Evolutionary conservation across 1,284 basidiomycete genomes (phyloP), one percentile per base, ranked within the genome.

Genomic region (Schizopora paradoxa): DNA sequence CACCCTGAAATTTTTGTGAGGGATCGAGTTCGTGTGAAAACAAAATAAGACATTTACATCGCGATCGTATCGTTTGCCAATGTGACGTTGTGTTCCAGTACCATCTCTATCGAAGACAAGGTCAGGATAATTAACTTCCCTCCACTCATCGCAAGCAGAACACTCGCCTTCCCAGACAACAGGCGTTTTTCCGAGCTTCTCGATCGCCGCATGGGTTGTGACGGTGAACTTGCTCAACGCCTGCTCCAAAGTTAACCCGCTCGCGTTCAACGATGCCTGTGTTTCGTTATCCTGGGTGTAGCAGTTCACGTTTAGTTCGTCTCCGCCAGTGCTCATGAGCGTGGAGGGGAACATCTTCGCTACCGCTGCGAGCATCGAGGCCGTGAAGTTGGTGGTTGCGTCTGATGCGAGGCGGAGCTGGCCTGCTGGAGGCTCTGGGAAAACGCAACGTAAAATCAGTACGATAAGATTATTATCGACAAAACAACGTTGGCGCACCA

Each of bases 271-370:
- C 2, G 56, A 55, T 0, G 45, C 47, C 35, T 55, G 51, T 0
- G 67, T 67, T 8, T 49, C 48, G 2, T 49, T 48, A 53, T 73
- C 70, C 11, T 62, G 52, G 2, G 60, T 61, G 58, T 68, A 74
- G 57, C 70, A 73, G 2, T 51, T 43, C 28, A 51, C 47, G 52
- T 73, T 73, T 38, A 76, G 55, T 59, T 78, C 75, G 54, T 77
- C 76, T 0, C 75, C 74, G 1, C 76, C 76, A 0, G 71, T 68
- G 23, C 64, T 65, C 40, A 78, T 61, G 49, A 72, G 68, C 8
- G 50, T 51, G 10, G 64, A 55, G 2, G 59, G 57, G 33, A 64
- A 56, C 19, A 62, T 51, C 2, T 44, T 38, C 1, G 61, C 41
- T 1, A 60, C 56, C 1, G 54, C 37, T 2, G 43, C 34, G 37